Evolutionary conservation across 2,329 filamentous ascomycete genomes (phyloP), one percentile per base, ranked within the genome.

Genomic region (Apiospora saccharicola): DNA sequence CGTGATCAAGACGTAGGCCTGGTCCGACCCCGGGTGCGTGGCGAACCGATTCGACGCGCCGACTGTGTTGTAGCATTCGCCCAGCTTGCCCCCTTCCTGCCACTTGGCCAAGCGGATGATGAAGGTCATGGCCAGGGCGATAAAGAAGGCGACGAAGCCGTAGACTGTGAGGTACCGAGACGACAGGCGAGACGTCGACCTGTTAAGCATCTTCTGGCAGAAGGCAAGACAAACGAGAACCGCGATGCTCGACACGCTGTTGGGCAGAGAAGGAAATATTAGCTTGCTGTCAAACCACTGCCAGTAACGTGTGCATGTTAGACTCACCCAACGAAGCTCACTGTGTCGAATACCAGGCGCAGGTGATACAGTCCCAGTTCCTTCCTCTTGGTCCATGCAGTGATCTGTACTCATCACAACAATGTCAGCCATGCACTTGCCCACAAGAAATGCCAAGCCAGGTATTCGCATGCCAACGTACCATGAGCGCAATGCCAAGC

Each of bases 61-160:
- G 24, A 70, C 68, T 22, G 77, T 73, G 51, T 74, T 73, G 74
- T 81, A 80, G 76, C 79, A 81, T 49, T 74, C 72, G 30, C 79
- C 80, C 37, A 73, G 74, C 43, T 47, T 68, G 0, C 70, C 74
- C 34, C 75, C 72, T 3, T 73, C 73, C 16, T 73, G 47, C 78
- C 78, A 79, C 37, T 75, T 43, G 37, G 75, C 67, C 49, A 80
- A 76, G 43, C 75, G 76, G 53, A 75, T 67, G 41, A 74, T 72
- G 53, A 79, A 75, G 61, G 79, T 73, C 67, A 80, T 74, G 67
- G 75, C 76, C n/a, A 81, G 75, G 16, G 73, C 75, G 46, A 79
- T 71, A 71, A 77, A 80, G 61, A 80, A 74, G 26, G 68, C 46
- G 57, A 74, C 71, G 71, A 78, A 80, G 69, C 77, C 44, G 73